Evolutionary conservation across 441 rosid genomes (phyloP), one percentile per base, ranked within the genome.

Genomic region (Jatropha multifida): DNA sequence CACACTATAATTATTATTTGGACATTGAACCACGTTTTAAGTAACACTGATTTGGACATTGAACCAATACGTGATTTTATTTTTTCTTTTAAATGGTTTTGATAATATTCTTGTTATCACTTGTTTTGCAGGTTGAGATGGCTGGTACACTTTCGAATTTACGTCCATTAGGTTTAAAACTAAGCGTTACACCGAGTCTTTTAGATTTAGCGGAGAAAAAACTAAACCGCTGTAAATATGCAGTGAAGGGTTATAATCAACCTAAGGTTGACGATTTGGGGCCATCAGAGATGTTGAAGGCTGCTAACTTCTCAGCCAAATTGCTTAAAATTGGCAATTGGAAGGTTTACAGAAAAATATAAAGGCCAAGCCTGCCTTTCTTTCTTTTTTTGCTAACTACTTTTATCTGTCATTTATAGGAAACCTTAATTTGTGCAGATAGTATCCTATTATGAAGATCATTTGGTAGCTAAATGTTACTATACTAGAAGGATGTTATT

Each of bases 391-490:
- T 17, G 8, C 8, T 1, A 20, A n/a, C 56, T n/a, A 18, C 5
- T n/a, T 56, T 8, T 61, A 26, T 59, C 63, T 26, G 13, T 27
- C 12, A 11, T 32, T 61, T 14, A 52, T 14, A 2, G 18, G 65
- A 32, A 61, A 56, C 3, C n/a, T 59, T 10, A 23, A 3, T 26
- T 59, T 59, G 11, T 70, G 74, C 81, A 87, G 93, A 82, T 82
- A 76, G 77, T 58, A 7, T 62, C 85, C 1, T 72, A 4, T 17
- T 58, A 87, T 72, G 84, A 87, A 55, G 89, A 89, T 58, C 86
- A 89, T 58, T 71, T 89, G 73, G 85, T 86, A 70, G 93, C 84
- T 14, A 89, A 89, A 80, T 86, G 85, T 46, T 90, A 88, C 51
- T 88, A 73, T 68, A 87, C 90, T 0, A 85, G 87, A 42, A 79